phyloP scores from a whole-genome alignment of 2,329 filamentous ascomycete species.

The Claviceps africana region DNA sequence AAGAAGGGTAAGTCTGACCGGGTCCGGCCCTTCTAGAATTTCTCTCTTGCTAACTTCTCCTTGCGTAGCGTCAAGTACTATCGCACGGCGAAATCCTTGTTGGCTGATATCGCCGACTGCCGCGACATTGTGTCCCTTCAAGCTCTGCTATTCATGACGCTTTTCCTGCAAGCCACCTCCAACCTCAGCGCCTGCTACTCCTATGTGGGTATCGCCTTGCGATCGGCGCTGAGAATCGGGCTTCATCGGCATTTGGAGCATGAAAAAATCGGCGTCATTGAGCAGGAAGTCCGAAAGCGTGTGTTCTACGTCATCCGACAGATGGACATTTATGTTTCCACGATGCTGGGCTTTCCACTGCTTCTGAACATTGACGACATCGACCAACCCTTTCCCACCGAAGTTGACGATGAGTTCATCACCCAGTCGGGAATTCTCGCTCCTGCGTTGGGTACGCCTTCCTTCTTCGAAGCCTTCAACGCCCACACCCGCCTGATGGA shows the following conservation, averaged over 20 bases:
- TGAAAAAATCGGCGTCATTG: slow-evolving; percentile 46
- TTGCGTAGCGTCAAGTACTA: slow-evolving; percentile 56
- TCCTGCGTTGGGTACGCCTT: slow-evolving; percentile 41
- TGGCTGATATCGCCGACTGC: slow-evolving; percentile 54
- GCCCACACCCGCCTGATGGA: slow-evolving; percentile 50
- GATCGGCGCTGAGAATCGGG: slow-evolving; percentile 63
- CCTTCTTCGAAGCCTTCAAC: slow-evolving; percentile 51
- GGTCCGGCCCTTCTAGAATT: too few species aligned
- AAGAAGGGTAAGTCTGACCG: slow-evolving; percentile 36
- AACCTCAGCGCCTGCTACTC: slow-evolving; percentile 70
- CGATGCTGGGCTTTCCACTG: slow-evolving; percentile 51
- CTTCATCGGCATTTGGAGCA: slow-evolving; percentile 60
- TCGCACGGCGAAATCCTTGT: slow-evolving; percentile 48
- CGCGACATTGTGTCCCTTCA: slow-evolving; percentile 63
- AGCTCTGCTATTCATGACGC: slow-evolving; percentile 63
- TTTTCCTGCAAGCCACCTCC: slow-evolving; percentile 68
- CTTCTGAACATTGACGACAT: slow-evolving; percentile 50
- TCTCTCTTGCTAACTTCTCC: slow-evolving; percentile 1
- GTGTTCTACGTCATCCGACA: slow-evolving; percentile 56
- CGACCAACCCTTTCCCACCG: slow-evolving; percentile 49
- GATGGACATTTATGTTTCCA: slow-evolving; percentile 57
- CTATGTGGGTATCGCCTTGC: slow-evolving; percentile 63
- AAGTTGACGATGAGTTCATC: slow-evolving; percentile 55
- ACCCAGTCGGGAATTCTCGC: slow-evolving; percentile 41
- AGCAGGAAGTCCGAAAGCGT: slow-evolving; percentile 48